Conservation (phyloP, 2,329 filamentous ascomycete genomes). For the Colletotrichum sp. region DNA sequence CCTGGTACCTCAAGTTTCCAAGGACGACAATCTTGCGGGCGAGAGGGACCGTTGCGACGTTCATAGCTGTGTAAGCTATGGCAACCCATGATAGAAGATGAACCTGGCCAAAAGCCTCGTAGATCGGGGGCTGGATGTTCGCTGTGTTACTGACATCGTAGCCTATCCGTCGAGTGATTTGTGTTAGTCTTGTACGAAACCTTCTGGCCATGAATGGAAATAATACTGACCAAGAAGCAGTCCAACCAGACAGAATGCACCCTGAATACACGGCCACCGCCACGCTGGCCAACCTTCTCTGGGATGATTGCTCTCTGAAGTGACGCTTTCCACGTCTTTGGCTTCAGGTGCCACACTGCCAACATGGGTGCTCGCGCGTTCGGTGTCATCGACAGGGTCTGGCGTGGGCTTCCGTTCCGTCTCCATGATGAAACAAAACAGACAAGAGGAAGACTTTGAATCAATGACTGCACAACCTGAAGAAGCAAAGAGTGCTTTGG, state of each 20-base stretch:
- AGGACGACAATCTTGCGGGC: conserved; percentile 36
- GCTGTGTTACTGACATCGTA: conserved; percentile 52
- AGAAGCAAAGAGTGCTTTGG: background rate
- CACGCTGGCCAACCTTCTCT: conserved; percentile 1
- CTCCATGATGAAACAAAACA: background rate
- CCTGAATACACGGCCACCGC: conserved; percentile 7
- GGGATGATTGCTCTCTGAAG: background rate
- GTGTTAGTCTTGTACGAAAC: background rate
- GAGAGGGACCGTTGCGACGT: conserved; percentile 37
- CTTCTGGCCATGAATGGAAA: background rate
- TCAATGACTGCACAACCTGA: background rate
- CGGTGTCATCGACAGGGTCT: background rate
- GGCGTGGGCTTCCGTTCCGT: background rate
- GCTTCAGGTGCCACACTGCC: background rate
- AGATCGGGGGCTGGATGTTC: conserved; percentile 62
- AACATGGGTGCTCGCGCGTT: background rate
- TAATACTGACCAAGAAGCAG: conserved; percentile 5
- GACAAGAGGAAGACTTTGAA: background rate
- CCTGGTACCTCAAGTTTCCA: conserved; percentile 35
- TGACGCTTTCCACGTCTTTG: background rate
- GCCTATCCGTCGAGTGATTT: conserved; percentile 25
- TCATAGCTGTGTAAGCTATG: conserved; percentile 37
- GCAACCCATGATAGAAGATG: conserved; percentile 44
- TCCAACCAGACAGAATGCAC: background rate
- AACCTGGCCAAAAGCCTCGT: conserved; percentile 50